These are phyloP conservation scores for Grosmannia huntii DNA, from an alignment of 2,329 filamentous ascomycete genomes.

Conservation along the genomic window DNA sequence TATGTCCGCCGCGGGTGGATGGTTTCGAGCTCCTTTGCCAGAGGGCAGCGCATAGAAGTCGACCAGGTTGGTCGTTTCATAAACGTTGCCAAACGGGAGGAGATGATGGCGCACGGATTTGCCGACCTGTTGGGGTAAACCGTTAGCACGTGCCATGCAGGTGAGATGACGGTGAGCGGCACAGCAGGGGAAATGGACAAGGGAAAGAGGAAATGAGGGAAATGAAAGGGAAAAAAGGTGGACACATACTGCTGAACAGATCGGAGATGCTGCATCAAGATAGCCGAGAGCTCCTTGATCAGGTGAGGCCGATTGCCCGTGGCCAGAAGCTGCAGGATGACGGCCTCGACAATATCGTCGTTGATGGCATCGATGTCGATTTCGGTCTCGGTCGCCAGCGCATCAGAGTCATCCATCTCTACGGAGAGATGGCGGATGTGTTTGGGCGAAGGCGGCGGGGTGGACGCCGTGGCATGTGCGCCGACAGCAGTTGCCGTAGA, in stretches of 20 bases:
- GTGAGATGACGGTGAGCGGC: neutral
- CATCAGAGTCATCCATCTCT: slow-evolving; percentile 20
- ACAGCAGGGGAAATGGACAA: slow-evolving; percentile 4
- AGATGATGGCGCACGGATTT: slow-evolving; percentile 90
- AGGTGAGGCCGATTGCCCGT: slow-evolving; percentile 87
- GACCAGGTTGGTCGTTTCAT: slow-evolving; percentile 78
- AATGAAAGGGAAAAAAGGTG: neutral
- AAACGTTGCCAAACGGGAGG: slow-evolving; percentile 79
- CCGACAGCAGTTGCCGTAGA: slow-evolving; percentile 18
- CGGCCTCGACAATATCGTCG: slow-evolving; percentile 88
- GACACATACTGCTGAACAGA: slow-evolving; percentile 79
- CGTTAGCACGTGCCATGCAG: neutral
- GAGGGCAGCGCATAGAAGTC: slow-evolving; percentile 64
- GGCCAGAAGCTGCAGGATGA: slow-evolving; percentile 76
- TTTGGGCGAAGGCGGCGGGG: slow-evolving; percentile 65
- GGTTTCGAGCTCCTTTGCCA: slow-evolving; percentile 85
- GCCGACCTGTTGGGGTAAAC: slow-evolving; percentile 54
- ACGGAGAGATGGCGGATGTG: slow-evolving; percentile 24
- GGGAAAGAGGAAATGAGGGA: neutral
- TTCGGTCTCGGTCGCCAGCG: slow-evolving; percentile 26
- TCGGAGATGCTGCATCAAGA: slow-evolving; percentile 62
- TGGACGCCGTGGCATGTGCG: slow-evolving; percentile 32
- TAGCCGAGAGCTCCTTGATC: slow-evolving; percentile 80
- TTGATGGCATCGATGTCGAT: slow-evolving; percentile 76
- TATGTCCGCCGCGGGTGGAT: slow-evolving; percentile 91